These are phyloP conservation scores for Paracorniculantispora psalliotae DNA, from an alignment of 2,329 filamentous ascomycete genomes.

Conservation along the genomic window DNA sequence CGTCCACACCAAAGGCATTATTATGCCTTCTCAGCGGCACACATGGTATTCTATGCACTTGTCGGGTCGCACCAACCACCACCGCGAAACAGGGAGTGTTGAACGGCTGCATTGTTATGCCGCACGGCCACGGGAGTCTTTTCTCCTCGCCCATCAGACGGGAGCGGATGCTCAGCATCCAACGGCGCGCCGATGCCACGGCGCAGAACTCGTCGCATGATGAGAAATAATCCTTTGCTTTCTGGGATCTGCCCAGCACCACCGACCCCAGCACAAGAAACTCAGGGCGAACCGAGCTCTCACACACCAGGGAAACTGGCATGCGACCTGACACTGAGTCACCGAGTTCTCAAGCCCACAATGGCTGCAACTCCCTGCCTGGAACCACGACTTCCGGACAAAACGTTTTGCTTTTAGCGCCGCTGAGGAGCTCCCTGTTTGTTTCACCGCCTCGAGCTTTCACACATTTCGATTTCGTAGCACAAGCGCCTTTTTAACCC, in stretches of 20 bases:
- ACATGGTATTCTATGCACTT: background rate
- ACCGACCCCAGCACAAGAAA: background rate
- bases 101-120: background rate
- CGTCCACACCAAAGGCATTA: background rate
- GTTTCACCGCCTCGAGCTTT: constrained; percentile 4
- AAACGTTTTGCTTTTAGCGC: constrained; percentile 5
- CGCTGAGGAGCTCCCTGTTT: background rate
- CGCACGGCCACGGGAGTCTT: background rate
- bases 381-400: background rate
- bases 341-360: constrained; percentile 5
- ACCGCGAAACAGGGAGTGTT: background rate
- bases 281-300: background rate
- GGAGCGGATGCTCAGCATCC: background rate
- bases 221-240: background rate
- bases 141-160: no score
- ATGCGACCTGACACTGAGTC: constrained; percentile 5
- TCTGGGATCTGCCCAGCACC: background rate
- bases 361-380: constrained; percentile 8
- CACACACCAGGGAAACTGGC: background rate
- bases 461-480: background rate
- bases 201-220: background rate
- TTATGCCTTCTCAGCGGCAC: background rate
- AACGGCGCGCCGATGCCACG: background rate
- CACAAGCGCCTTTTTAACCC: background rate
- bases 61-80: background rate